These are phyloP conservation scores for Claviceps monticola DNA, from an alignment of 2,329 filamentous ascomycete species.

Conservation along the genomic window DNA sequence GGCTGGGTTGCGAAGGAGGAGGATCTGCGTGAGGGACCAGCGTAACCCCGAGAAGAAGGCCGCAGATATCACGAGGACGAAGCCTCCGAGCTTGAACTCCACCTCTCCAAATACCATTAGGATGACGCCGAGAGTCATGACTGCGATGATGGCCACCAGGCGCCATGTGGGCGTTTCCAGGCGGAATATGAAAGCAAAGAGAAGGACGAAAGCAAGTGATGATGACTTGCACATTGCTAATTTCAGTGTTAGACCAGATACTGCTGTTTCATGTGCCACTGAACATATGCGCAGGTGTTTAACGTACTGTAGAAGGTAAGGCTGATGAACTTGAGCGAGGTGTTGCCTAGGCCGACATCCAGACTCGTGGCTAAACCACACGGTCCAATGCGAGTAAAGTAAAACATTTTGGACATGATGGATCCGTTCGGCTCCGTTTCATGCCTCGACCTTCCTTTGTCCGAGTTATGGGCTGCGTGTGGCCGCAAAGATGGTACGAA, in stretches of 20 bases:
- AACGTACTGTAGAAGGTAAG: constrained; percentile 83
- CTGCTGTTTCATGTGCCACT: background rate
- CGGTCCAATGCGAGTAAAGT: constrained; percentile 78
- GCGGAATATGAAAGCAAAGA: constrained; percentile 89
- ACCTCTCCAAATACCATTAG: constrained; percentile 98
- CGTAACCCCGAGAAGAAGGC: constrained; percentile 94
- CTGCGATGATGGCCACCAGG: constrained; percentile 72
- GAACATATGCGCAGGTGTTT: background rate
- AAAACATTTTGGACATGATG: constrained; percentile 83
- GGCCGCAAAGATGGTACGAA: constrained; percentile 74
- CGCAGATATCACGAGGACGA: constrained; percentile 82
- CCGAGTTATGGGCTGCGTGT: constrained; percentile 31
- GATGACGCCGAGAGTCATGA: constrained; percentile 85
- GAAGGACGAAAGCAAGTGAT: constrained; percentile 81
- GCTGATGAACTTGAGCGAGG: constrained; percentile 88
- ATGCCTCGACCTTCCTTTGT: constrained; percentile 36
- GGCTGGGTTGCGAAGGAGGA: constrained; percentile 83
- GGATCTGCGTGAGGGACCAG: constrained; percentile 96
- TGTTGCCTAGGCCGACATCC: constrained; percentile 93
- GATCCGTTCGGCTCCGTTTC: constrained; percentile 39
- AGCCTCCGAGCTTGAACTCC: constrained; percentile 74
- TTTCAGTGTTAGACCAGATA: constrained; percentile 10
- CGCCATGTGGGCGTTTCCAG: constrained; percentile 79
- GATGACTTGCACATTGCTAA: constrained; percentile 96
- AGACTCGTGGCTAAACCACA: constrained; percentile 87